Percentiles rank a stretch among this genome's conserved stretches.
Conservation (phyloP, 495 filamentous ascomycete species). For the Aspergillus nidulans region DNA sequence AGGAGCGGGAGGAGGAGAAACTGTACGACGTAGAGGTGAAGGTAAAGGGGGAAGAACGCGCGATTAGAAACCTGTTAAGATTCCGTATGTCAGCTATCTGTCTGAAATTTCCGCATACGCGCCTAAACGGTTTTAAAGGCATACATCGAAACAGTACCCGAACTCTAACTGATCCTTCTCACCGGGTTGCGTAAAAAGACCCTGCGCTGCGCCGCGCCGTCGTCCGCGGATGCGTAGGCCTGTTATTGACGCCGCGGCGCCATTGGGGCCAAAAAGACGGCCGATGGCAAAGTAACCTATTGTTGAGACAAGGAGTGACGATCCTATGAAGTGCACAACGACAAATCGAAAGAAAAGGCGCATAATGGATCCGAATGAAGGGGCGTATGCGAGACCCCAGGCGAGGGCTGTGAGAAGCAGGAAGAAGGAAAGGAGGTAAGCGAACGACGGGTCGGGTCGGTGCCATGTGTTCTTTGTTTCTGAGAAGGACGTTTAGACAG, state of each 20-base stretch:
- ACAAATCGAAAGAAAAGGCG: slow-evolving; percentile 60
- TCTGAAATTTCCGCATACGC: not conserved
- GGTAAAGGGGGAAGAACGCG: slow-evolving; percentile 71
- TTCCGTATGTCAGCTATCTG: not conserved
- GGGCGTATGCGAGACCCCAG: slow-evolving; percentile 68
- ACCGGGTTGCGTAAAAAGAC: slow-evolving; percentile 53
- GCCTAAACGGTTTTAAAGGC: slow-evolving; percentile 12
- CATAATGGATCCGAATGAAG: slow-evolving; percentile 51
- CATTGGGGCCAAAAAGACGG: slow-evolving; percentile 55
- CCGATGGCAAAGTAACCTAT: slow-evolving; percentile 63
- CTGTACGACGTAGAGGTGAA: slow-evolving; percentile 68
- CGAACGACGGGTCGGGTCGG: slow-evolving; percentile 71
- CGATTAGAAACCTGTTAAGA: slow-evolving; percentile 58
- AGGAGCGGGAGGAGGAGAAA: slow-evolving; percentile 65
- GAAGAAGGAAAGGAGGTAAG: slow-evolving; percentile 73
- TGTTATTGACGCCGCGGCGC: slow-evolving; percentile 37
- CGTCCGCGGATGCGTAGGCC: slow-evolving; percentile 42
- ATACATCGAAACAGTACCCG: slow-evolving; percentile 75
- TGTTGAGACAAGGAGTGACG: slow-evolving; percentile 57
- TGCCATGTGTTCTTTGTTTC: slow-evolving; percentile 79
- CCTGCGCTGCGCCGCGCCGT: slow-evolving; percentile 48
- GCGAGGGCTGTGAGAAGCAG: slow-evolving; percentile 66
- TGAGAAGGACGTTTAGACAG: slow-evolving; percentile 18
- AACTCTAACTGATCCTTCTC: slow-evolving; percentile 63
- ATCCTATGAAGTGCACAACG: slow-evolving; percentile 62